Conservation (phyloP, 805 yeast species). For the Saccharomycopsis fermentans region DNA sequence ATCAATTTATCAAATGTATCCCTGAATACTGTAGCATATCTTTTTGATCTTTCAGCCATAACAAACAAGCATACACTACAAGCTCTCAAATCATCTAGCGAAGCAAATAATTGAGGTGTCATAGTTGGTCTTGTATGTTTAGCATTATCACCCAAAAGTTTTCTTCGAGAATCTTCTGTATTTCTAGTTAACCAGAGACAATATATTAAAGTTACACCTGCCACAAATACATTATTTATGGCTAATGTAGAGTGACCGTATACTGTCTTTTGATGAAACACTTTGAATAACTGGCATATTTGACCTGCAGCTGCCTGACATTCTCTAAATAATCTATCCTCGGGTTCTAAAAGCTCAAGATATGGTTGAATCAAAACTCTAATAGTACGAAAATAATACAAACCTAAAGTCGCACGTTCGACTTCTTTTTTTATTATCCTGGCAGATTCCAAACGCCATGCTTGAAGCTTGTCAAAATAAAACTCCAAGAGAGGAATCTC, state of each 20-base stretch:
- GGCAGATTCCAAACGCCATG: conserved; percentile 47
- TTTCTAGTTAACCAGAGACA: conserved; percentile 60
- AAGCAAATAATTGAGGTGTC: conserved; percentile 42
- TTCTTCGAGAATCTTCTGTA: conserved; percentile 46
- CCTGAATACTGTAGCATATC: conserved; percentile 48
- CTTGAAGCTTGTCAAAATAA: conserved; percentile 43
- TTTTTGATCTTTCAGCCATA: conserved; percentile 52
- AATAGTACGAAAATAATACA: conserved; percentile 51
- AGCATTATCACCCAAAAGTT: conserved; percentile 43
- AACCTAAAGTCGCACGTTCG: conserved; percentile 48
- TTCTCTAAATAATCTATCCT: conserved; percentile 48
- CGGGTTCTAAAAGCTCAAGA: conserved; percentile 50
- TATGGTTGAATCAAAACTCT: conserved; percentile 55
- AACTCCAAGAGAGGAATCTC: conserved; percentile 43
- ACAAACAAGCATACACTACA: conserved; percentile 56
- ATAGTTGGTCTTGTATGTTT: conserved; percentile 52
- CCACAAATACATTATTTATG: conserved; percentile 56
- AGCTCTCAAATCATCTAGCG: conserved; percentile 53
- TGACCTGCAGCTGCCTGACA: conserved; percentile 69
- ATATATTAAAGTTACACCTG: conserved; percentile 57
- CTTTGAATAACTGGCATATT: conserved; percentile 53
- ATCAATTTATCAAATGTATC: conserved; percentile 60
- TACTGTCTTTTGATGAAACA: conserved; percentile 51
- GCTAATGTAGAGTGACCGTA: conserved; percentile 57
- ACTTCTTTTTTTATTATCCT: conserved; percentile 34